Base-by-base conservation (phyloP, 108 stramenopile species). In the Epithemia pelagica region DNA sequence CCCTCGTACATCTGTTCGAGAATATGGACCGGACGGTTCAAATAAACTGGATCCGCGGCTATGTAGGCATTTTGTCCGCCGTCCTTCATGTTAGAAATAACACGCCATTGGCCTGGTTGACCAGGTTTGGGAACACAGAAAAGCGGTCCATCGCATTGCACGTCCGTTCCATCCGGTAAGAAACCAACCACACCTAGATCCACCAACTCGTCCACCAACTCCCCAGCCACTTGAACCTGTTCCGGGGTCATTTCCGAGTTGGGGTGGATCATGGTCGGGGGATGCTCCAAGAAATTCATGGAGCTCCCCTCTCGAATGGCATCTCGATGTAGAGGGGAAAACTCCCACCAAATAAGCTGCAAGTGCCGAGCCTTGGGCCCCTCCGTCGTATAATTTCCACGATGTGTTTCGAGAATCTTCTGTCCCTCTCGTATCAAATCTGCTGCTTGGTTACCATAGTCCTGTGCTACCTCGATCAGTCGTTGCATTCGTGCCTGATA, bases 41-140 rank as follows among this genome's bases (percentile, higher is more conserved):
- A 27, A n/a, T 57, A 57, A 18, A 57, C 26, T 57, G 56, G 56
- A n/a, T 57, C 56, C 7, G 26, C 7, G 3, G 25, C 26, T 5
- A 23, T 26, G 7, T 3, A 19, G 7, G 56, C 25, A 27, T 57
- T 57, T 26, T n/a, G 56, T 3, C 56, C 56, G 21, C 56, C 21
- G 7, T 23, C 56, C 26, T 57, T 57, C 21, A 57, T 57, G 56
- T 57, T 26, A 21, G 18, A 23, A n/a, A 57, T n/a, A 7, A 23
- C 7, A 23, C 32, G 56, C 56, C 61, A 62, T 32, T 32, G 61
- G 23, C 61, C 61, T 27, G 29, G 61, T 21, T 32, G 32, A n/a
- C 61, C 61, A 15, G 31, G 27, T 30, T 32, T 62, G 21, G 56
- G 18, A 25, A 57, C 21, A 23, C 22, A 23, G 25, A 57, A 57